Conservation (phyloP, 495 filamentous ascomycete genomes). For the Annulohypoxylon nitens region DNA sequence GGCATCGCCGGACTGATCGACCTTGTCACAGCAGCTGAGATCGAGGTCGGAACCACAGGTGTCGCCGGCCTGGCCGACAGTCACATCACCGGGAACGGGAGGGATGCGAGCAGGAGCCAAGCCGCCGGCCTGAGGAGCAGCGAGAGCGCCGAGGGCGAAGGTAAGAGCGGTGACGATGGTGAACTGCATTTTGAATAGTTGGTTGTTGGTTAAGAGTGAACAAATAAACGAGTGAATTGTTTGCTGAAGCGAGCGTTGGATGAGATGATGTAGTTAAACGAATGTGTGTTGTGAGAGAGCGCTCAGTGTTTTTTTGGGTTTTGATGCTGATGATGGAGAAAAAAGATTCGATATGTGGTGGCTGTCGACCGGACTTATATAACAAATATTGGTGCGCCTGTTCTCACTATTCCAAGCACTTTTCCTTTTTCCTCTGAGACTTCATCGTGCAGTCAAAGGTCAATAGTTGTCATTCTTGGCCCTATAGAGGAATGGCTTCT, state of each 20-base stretch:
- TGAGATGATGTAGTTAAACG: constrained; percentile 43
- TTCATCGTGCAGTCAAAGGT: constrained; percentile 29
- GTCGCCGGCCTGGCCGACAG: constrained; percentile 62
- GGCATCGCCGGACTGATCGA: constrained; percentile 64
- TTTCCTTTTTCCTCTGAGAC: constrained; percentile 28
- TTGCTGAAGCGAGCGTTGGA: constrained; percentile 43
- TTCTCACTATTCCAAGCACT: constrained; percentile 8
- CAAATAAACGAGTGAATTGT: constrained; percentile 28
- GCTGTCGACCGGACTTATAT: constrained; percentile 48
- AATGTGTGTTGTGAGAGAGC: constrained; percentile 50
- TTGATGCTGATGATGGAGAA: constrained; percentile 47
- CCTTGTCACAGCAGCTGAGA: constrained; percentile 58
- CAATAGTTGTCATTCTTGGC: constrained; percentile 25
- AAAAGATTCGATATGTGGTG: neutral
- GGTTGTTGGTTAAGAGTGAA: constrained; percentile 14
- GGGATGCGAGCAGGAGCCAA: constrained; percentile 39
- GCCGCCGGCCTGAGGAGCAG: constrained; percentile 37
- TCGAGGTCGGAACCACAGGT: constrained; percentile 62
- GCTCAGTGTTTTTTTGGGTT: constrained; percentile 44
- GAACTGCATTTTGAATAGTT: constrained; percentile 53
- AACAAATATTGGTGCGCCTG: constrained; percentile 29
- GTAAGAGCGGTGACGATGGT: constrained; percentile 49
- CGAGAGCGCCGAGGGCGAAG: constrained; percentile 49
- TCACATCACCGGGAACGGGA: constrained; percentile 58
- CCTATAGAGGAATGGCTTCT: constrained; percentile 38